Evolutionary conservation across 176 grass and related monocot genomes (phyloP), one percentile per base, ranked within the genome.

Genomic region (Eragrostis nindensis): DNA sequence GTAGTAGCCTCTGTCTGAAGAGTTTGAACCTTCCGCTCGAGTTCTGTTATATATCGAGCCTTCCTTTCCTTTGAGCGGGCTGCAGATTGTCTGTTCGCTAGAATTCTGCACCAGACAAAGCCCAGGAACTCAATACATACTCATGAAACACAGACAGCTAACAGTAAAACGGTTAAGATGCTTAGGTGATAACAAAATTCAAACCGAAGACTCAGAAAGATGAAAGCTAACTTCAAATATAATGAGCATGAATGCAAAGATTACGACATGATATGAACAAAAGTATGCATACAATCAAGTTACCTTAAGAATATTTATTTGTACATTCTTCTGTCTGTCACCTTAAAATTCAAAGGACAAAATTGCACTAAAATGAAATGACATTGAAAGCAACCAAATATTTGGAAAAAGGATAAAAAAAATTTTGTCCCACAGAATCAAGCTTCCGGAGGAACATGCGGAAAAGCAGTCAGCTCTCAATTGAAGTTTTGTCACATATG

Each of bases 41-140:
- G 74, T 79, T 98, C 92, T 80, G 68, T 84, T 77, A 98, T 92
- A 91, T 98, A 98, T 80, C 95, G 77, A 79, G 86, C 87, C 75
- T 91, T 94, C 83, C 90, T 91, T 89, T 98, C 95, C 77, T 98
- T 98, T 55, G 95, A 98, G 25, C 95, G 92, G 30, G 95, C 87
- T 74, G 95, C 92, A 72, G 95, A 98, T 45, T 94, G 88, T n/a
- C 95, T 89, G 78, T 98, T 98, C 18, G 95, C 95, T 74, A 98
- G 40, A 77, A 98, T 92, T 92, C 92, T 98, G 86, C 67, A 87
- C 48, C 36, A 79, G 71, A 70, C 3, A 26, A 82, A 82, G 32
- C 60, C 36, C 63, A 24, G 39, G 18, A 81, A 78, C 66, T 81
- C 76, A 59, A 71, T 66, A 56, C 19, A 48, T 70, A 63, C 16